Evolutionary conservation across 2,329 filamentous ascomycete species (phyloP).

Genomic region (Teratosphaeria gauchensis): DNA sequence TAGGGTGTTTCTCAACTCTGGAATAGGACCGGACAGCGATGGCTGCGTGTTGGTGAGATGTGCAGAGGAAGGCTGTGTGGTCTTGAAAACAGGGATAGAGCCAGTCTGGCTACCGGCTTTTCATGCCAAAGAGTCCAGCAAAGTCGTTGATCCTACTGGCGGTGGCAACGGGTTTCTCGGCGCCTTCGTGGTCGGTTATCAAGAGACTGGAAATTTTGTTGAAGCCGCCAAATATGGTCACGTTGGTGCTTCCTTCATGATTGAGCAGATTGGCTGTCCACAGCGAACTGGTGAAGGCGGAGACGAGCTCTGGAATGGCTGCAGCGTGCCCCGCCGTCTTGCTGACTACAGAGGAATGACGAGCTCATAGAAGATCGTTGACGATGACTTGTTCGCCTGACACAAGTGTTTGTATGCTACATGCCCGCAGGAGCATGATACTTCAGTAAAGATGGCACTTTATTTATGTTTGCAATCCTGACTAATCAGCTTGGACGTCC

Average conservation of each 20-base stretch:
- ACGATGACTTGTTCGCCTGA: not conserved
- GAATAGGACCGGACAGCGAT: slow-evolving; percentile 4
- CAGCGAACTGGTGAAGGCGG: slow-evolving; percentile 30
- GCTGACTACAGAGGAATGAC: slow-evolving; percentile 19
- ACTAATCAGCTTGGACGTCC: not conserved
- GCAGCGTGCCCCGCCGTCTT: slow-evolving; percentile 32
- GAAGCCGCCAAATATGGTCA: slow-evolving; percentile 16
- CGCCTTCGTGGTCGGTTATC: slow-evolving; percentile 17
- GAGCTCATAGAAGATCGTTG: not conserved
- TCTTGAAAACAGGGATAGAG: slow-evolving; percentile 3
- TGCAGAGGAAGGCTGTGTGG: slow-evolving; percentile 18
- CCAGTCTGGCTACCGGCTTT: slow-evolving; percentile 14
- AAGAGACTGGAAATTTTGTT: slow-evolving; percentile 10
- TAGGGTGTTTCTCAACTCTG: slow-evolving; percentile 8
- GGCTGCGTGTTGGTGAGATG: slow-evolving; percentile 16
- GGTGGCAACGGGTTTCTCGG: slow-evolving; percentile 23
- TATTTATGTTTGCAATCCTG: not conserved
- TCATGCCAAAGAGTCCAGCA: slow-evolving; percentile 6
- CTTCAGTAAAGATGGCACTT: not conserved
- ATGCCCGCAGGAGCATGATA: not conserved
- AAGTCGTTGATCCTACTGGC: slow-evolving; percentile 19
- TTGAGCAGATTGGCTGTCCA: slow-evolving; percentile 18
- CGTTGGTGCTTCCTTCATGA: slow-evolving; percentile 19
- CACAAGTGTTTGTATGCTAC: not conserved
- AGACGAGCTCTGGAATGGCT: slow-evolving; percentile 41